A percentile compares a stretch with the other conserved stretches of the same genome.
Conservation (phyloP, 805 yeast species). For the Saccharomycopsis babjevae region DNA sequence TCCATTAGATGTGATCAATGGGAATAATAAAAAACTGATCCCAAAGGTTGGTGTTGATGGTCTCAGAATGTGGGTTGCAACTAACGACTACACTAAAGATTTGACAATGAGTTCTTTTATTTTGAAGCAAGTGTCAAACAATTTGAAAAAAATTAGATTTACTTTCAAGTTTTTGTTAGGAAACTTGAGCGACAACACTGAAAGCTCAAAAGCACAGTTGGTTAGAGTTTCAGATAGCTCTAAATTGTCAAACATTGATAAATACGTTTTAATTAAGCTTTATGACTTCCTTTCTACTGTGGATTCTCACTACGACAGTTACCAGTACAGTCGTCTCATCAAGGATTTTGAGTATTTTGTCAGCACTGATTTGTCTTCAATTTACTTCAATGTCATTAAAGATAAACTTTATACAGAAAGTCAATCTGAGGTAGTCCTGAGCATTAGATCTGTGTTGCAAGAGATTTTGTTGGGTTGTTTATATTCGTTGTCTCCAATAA, state of each 20-base stretch:
- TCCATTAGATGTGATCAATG: slow-evolving; percentile 60
- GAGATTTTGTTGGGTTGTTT: slow-evolving; percentile 51
- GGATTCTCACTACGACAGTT: slow-evolving; percentile 38
- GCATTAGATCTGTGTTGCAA: slow-evolving; percentile 54
- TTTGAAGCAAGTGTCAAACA: slow-evolving; percentile 66
- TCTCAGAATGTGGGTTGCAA: slow-evolving; percentile 81
- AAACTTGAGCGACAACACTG: slow-evolving; percentile 35
- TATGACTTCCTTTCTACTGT: slow-evolving; percentile 34
- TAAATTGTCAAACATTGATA: slow-evolving; percentile 42
- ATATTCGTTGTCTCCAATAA: slow-evolving; percentile 66
- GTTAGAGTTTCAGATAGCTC: not conserved
- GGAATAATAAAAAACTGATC: slow-evolving; percentile 36
- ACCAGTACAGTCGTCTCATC: slow-evolving; percentile 61
- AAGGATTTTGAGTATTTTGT: slow-evolving; percentile 61
- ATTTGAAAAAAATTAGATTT: slow-evolving; percentile 69
- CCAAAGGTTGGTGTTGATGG: slow-evolving; percentile 86
- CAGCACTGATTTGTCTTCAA: slow-evolving; percentile 66
- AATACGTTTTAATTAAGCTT: slow-evolving; percentile 49
- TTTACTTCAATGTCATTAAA: slow-evolving; percentile 79
- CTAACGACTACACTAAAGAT: slow-evolving; percentile 76
- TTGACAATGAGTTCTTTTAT: slow-evolving; percentile 64
- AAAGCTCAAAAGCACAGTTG: not conserved
- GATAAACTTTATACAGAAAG: slow-evolving; percentile 75
- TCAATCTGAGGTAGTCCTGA: slow-evolving; percentile 41
- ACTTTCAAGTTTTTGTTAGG: slow-evolving; percentile 79